phyloP scores from a whole-genome alignment of 2,329 filamentous ascomycete species.

The Sordariomycetes sp. region DNA sequence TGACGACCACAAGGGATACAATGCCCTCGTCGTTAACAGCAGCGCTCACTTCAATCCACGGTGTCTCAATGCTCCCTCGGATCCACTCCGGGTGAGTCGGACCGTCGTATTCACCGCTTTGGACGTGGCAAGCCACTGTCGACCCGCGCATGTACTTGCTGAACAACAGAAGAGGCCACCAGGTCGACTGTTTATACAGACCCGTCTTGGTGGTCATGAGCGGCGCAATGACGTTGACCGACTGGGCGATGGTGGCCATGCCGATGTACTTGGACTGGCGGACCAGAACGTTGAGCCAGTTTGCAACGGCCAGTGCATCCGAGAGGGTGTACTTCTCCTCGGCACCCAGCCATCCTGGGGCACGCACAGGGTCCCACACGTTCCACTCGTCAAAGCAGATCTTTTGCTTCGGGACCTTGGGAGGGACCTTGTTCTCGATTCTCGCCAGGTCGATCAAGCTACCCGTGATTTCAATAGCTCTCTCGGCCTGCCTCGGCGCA shows the following conservation, averaged over 20 bases:
- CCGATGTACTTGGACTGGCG: slow-evolving; percentile 61
- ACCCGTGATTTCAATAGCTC: slow-evolving; percentile 62
- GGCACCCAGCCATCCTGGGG: slow-evolving; percentile 61
- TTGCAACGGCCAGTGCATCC: slow-evolving; percentile 64
- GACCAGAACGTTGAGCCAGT: slow-evolving; percentile 70
- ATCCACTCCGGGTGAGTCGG: slow-evolving; percentile 59
- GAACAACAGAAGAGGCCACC: slow-evolving; percentile 66
- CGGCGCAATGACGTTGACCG: slow-evolving; percentile 69
- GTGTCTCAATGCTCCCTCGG: slow-evolving; percentile 54
- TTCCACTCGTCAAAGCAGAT: slow-evolving; percentile 87
- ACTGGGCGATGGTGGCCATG: slow-evolving; percentile 74
- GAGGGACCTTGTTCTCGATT: slow-evolving; percentile 56
- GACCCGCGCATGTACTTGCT: slow-evolving; percentile 58
- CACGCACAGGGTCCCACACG: slow-evolving; percentile 67
- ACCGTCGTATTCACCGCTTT: slow-evolving; percentile 54
- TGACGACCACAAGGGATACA: slow-evolving; percentile 63
- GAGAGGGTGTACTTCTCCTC: slow-evolving; percentile 69
- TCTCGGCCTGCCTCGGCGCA: slow-evolving; percentile 61
- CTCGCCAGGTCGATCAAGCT: slow-evolving; percentile 64
- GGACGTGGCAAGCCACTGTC: slow-evolving; percentile 58
- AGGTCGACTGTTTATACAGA: slow-evolving; percentile 62
- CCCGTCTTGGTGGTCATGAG: slow-evolving; percentile 61
- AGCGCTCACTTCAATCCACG: slow-evolving; percentile 62
- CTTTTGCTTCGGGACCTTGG: slow-evolving; percentile 49
- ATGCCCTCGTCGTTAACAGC: slow-evolving; percentile 46